Conservation (phyloP, 345 rosid species). For the Raphanus sativus region DNA sequence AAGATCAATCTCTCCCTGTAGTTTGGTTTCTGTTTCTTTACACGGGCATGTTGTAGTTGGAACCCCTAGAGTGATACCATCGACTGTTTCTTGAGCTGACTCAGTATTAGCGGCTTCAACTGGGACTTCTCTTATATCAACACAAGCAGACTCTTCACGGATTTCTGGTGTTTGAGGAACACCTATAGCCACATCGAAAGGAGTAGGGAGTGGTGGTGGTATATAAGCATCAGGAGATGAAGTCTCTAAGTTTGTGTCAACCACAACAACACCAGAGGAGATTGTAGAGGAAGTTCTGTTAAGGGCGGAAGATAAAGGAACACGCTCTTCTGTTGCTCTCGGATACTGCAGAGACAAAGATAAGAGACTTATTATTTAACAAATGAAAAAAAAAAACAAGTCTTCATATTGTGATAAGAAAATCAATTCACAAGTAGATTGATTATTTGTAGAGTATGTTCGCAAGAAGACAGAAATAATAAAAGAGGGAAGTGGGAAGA, state of each 20-base stretch:
- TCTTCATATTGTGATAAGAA: not conserved
- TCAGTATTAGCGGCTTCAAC: constrained; percentile 44
- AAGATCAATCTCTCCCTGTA: constrained; percentile 46
- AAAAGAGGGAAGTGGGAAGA: not conserved
- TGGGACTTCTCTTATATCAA: constrained; percentile 47
- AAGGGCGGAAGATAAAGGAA: constrained; percentile 59
- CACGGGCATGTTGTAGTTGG: constrained; percentile 49
- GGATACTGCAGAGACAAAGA: constrained; percentile 53
- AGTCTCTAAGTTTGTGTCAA: constrained; percentile 81
- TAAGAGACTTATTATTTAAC: not conserved
- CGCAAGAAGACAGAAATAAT: not conserved
- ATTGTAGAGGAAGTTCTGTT: constrained; percentile 41
- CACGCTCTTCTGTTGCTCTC: constrained; percentile 60
- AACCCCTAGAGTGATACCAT: constrained; percentile 44
- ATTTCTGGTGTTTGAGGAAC: constrained; percentile 49
- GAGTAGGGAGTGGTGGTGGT: constrained; percentile 75
- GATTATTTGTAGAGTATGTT: not conserved
- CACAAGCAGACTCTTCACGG: constrained; percentile 44
- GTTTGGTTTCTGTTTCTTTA: constrained; percentile 55
- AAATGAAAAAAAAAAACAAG: not conserved
- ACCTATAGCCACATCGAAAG: constrained; percentile 60
- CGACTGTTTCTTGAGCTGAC: constrained; percentile 52
- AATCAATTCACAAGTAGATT: not conserved
- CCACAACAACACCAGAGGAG: constrained; percentile 58
- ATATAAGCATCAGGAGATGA: constrained; percentile 75